These are phyloP conservation scores for Cyclocybe cylindracea DNA, from an alignment of 768 basidiomycete species.

Conservation along the genomic window DNA sequence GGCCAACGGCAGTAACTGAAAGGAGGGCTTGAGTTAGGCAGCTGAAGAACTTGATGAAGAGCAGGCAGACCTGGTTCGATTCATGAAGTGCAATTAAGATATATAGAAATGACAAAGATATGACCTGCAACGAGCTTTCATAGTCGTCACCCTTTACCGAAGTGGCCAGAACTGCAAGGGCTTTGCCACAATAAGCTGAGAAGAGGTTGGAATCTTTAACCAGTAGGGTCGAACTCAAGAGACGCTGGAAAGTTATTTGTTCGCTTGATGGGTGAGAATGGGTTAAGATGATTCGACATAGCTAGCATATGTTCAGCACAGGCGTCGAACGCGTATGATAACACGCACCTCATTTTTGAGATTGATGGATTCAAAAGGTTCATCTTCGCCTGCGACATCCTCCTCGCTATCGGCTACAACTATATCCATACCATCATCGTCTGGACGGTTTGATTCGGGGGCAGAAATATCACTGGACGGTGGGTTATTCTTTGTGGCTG, in stretches of 20 bases:
- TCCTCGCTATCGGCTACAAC: slow-evolving; percentile 31
- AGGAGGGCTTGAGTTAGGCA: slow-evolving; percentile 14
- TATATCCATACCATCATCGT: slow-evolving; percentile 33
- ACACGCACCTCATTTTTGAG: slow-evolving; percentile 56
- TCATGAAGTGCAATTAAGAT: slow-evolving; percentile 38
- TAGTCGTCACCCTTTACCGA: slow-evolving; percentile 32
- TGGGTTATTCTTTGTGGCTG: background rate
- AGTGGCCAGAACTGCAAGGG: slow-evolving; percentile 48
- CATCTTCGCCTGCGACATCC: slow-evolving; percentile 29
- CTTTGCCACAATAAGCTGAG: slow-evolving; percentile 38
- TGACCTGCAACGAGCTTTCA: slow-evolving; percentile 23
- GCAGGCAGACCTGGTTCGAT: slow-evolving; percentile 40
- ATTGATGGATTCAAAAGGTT: slow-evolving; percentile 42
- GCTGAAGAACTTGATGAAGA: background rate
- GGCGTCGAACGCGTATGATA: background rate
- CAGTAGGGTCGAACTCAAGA: slow-evolving; percentile 38
- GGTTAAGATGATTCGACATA: slow-evolving; percentile 60
- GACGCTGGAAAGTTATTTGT: slow-evolving; percentile 51
- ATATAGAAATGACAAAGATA: slow-evolving; percentile 39
- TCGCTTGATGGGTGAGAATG: slow-evolving; percentile 44
- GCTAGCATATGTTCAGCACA: slow-evolving; percentile 34
- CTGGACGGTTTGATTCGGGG: background rate
- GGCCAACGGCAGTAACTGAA: slow-evolving; percentile 45
- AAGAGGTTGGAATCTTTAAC: slow-evolving; percentile 29
- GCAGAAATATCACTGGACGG: background rate